Evolutionary conservation across 345 rosid species (phyloP).

Genomic region (Ailanthus altissimus): DNA sequence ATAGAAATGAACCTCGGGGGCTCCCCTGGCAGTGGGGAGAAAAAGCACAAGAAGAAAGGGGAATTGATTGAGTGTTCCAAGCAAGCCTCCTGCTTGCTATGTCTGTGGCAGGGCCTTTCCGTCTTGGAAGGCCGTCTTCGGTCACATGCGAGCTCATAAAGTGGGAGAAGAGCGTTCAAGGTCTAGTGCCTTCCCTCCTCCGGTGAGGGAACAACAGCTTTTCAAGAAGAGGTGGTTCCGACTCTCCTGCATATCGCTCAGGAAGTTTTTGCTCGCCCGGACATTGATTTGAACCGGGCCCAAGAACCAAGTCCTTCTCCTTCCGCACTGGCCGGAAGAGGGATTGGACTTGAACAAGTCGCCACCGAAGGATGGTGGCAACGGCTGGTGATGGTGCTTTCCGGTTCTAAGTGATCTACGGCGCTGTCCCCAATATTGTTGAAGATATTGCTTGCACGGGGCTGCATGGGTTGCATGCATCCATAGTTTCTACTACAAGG

Average conservation of each 20-base stretch:
- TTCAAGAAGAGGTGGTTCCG: slow-evolving; percentile 6
- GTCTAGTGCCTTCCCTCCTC: slow-evolving; percentile 35
- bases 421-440: not conserved
- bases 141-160: slow-evolving; percentile 39
- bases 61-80: slow-evolving; percentile 22
- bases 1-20: not conserved
- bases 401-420: not conserved
- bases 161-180: slow-evolving; percentile 14
- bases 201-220: not conserved
- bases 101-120: slow-evolving; percentile 25
- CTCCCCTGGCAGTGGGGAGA: not conserved
- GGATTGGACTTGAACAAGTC: slow-evolving; percentile 7
- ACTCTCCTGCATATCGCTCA: not conserved
- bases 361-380: slow-evolving; percentile 21
- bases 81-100: slow-evolving; percentile 21
- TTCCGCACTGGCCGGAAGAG: not conserved
- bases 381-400: not conserved
- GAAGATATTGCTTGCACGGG: not conserved
- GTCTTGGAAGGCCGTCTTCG: slow-evolving; percentile 40
- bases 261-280: not conserved
- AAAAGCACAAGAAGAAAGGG: not conserved
- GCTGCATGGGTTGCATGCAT: not conserved
- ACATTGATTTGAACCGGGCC: slow-evolving; percentile 19
- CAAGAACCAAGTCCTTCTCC: slow-evolving; percentile 1
- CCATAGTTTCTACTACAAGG: too few species aligned